These are phyloP conservation scores for Erysimum cheiranthoides DNA, from an alignment of 345 rosid species.

Conservation along the genomic window DNA sequence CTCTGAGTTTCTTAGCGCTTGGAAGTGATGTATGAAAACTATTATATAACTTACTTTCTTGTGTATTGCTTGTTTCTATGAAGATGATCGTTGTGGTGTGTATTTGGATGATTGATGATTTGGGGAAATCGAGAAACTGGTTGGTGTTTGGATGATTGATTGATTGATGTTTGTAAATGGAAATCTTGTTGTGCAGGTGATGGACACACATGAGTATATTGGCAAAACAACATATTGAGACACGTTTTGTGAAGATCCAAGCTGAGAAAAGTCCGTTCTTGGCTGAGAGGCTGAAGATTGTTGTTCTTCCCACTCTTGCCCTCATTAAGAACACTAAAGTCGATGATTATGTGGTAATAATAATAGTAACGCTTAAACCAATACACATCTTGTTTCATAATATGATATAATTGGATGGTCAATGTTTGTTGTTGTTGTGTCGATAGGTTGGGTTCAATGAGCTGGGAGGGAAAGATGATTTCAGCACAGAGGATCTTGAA, in stretches of 20 bases:
- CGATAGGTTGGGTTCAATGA: constrained; percentile 92
- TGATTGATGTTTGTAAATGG: background rate
- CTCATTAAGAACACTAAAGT: constrained; percentile 95
- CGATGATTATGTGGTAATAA: constrained; percentile 88
- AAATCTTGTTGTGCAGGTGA: constrained; percentile 66
- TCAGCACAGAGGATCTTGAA: constrained; percentile 88
- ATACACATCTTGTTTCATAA: background rate
- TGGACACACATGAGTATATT: constrained; percentile 87
- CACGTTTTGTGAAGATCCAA: constrained; percentile 84
- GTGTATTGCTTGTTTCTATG: background rate
- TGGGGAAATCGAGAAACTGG: too few species aligned
- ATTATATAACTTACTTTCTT: background rate
- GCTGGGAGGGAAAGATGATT: constrained; percentile 92
- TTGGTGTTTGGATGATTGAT: background rate
- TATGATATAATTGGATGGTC: background rate
- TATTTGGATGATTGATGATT: background rate
- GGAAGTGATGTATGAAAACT: background rate
- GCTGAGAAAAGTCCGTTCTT: constrained; percentile 98
- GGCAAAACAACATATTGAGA: constrained; percentile 91
- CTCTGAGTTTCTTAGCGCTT: background rate
- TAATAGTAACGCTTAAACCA: constrained; percentile 8
- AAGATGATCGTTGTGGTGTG: background rate
- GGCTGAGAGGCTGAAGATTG: constrained; percentile 87
- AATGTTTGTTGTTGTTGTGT: background rate
- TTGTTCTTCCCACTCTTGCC: constrained; percentile 95